Base-by-base conservation (phyloP, 352 stramenopile species). In the Globisporangium radiosum region DNA sequence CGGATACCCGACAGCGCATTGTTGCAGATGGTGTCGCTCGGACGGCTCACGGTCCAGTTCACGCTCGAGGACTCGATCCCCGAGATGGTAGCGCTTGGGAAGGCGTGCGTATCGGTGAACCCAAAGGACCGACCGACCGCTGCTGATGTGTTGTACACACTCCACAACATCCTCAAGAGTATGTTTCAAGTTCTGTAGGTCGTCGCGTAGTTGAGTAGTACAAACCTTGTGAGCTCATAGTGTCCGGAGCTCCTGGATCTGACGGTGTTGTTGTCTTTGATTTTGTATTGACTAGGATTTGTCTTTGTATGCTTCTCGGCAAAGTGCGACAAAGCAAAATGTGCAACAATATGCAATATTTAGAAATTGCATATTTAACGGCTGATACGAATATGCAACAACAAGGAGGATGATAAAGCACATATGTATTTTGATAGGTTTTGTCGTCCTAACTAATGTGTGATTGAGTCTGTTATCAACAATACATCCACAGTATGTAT, bases 11-110 rank as follows among this genome's bases (percentile, higher is more conserved):
- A 82, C 17, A 50, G 63, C 14, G 63, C 54, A 0, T 71, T 82
- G 13, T 52, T 82, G 19, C 71, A 76, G 47, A 73, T 70, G 60
- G 64, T 79, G n/a, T 63, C 66, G 3, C 47, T 52, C 1, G 71
- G 73, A 4, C 57, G 57, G 1, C 49, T 82, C 10, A 63, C 66
- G 33, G 71, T 75, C 7, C 57, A 82, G 50, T 78, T 82, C 49
- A 77, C 73, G 13, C 14, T 70, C 11, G 75, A 60, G 40, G 54
- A 56, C 6, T 44, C 39, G 39, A 44, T 44, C 39, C 11, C 56
- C 25, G 60, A 75, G n/a, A 49, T 81, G 7, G 25, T 65, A 19
- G 63, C 53, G 19, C 63, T 81, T 11, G 70, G 59, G 3, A 40
- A 64, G 3, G 62, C 68, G 3, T 81, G 73, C 59, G 72, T 78